Evolutionary conservation across 2,329 filamentous ascomycete genomes (phyloP).

Genomic region (Penicillium digitatum): DNA sequence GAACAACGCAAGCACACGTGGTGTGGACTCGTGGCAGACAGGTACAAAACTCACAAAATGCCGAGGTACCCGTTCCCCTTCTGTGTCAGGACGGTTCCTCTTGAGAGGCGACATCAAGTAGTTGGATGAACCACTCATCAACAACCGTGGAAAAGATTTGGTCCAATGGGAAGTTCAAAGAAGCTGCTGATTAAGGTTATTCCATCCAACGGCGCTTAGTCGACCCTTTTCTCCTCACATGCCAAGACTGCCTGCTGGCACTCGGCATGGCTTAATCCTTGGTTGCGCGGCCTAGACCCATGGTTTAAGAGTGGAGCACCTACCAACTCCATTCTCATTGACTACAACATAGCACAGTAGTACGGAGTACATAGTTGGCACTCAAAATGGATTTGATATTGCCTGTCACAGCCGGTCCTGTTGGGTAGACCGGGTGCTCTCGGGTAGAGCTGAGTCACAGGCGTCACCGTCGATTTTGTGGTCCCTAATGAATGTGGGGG

Average conservation of each 20-base stretch:
- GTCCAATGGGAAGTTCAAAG: neutral
- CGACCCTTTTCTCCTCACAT: neutral
- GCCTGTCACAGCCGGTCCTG: neutral
- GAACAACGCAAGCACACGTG: neutral
- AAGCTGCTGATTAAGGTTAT: neutral
- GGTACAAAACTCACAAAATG: constrained; percentile 4
- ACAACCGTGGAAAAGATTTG: neutral
- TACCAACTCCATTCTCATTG: neutral
- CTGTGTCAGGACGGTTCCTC: constrained; percentile 1
- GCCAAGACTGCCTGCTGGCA: neutral
- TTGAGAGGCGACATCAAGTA: neutral
- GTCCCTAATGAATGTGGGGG: too few relatives aligned
- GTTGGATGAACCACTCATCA: neutral
- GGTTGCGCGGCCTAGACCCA: neutral
- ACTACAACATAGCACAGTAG: neutral
- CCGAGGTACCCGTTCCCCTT: constrained; percentile 1
- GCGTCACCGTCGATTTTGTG: neutral
- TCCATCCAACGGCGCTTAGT: neutral
- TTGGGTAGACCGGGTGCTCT: neutral
- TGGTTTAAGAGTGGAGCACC: neutral
- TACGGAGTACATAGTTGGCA: too few relatives aligned
- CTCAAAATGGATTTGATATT: neutral
- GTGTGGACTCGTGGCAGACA: neutral
- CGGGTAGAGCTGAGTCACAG: neutral
- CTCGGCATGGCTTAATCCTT: neutral